Evolutionary conservation across 768 basidiomycete species (phyloP), one percentile per base, ranked within the genome.

Genomic region (Grammothele lineata): DNA sequence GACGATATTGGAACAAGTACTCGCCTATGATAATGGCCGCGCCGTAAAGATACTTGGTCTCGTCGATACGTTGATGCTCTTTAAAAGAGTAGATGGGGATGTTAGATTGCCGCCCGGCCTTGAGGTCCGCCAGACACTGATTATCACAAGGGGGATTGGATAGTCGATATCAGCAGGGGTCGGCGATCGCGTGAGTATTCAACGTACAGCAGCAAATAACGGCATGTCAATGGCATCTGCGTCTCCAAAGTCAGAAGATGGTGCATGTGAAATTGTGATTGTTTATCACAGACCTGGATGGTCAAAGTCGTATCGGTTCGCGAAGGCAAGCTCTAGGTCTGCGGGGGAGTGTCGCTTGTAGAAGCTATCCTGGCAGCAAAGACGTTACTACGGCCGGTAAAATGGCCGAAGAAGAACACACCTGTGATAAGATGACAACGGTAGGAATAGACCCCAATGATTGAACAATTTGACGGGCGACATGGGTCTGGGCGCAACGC

Each of bases 81-180:
- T 80, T 74, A 66, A 99, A 99, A 0, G 92, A 95, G 65, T 99
- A 99, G 6, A 95, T 80, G 0, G 96, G 95, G 49, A 97, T 91
- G 66, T 95, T 87, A 0, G 83, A 79, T 61, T 81, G 92, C 63
- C 70, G 81, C 62, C 91, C 89, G 5, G 80, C 72, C 64, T 93
- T 96, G 51, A 99, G 69, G 57, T 96, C 92, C 22, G 77, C 67
- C 39, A 98, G 65, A 61, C 94, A 96, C 87, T 96, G 43, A n/a
- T n/a, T n/a, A n/a, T n/a, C n/a, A n/a, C n/a, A n/a, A n/a, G n/a
- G n/a, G n/a, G 1, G 10, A 17, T 43, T n/a, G 46, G 19, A 25
- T 30, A 22, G 34, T 26, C 19, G 45, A 34, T 10, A 18, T 9
- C 23, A n/a, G n/a, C n/a, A n/a, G n/a, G n/a, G n/a, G n/a, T n/a